A percentile compares a stretch with the other conserved stretches of the same genome.
Evolutionary conservation across 2,329 filamentous ascomycete genomes (phyloP).

Genomic region (Cercospora berteroae): DNA sequence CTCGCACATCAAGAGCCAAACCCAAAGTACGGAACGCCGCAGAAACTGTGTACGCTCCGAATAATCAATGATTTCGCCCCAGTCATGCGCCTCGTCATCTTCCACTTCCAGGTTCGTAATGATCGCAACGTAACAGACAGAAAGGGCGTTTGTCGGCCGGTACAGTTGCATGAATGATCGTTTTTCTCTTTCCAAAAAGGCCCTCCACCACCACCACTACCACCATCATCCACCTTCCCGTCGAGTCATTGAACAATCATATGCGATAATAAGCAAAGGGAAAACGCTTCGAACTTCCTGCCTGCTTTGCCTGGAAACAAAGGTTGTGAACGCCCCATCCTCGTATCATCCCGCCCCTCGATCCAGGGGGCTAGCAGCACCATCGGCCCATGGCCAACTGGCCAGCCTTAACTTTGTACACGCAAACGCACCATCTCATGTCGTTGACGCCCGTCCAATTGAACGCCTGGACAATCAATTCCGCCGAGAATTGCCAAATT

Average conservation of each 20-base stretch:
- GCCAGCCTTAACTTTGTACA: slow-evolving; percentile 8
- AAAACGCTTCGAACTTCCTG: slow-evolving; percentile 10
- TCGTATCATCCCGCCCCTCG: not conserved
- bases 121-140: not conserved
- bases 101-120: not conserved
- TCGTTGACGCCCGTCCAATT: slow-evolving; percentile 4
- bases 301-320: slow-evolving; percentile 16
- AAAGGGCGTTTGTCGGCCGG: not conserved
- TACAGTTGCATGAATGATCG: slow-evolving; percentile 1
- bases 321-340: slow-evolving; percentile 8
- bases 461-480: slow-evolving; percentile 20
- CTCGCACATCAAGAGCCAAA: not conserved
- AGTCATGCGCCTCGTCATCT: not conserved
- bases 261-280: not conserved
- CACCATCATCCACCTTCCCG: not conserved
- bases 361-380: not conserved
- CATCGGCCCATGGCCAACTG: not conserved
- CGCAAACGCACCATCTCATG: slow-evolving; percentile 6
- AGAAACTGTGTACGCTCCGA: not conserved
- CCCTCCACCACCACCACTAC: not conserved
- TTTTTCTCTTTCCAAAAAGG: slow-evolving; percentile 1
- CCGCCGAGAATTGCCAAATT: slow-evolving; percentile 34
- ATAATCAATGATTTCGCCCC: not conserved
- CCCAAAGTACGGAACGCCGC: not conserved
- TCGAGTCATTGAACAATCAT: not conserved